Base-by-base conservation (phyloP, 2,329 filamentous ascomycete species). In the Cladosporium cucumerinum region DNA sequence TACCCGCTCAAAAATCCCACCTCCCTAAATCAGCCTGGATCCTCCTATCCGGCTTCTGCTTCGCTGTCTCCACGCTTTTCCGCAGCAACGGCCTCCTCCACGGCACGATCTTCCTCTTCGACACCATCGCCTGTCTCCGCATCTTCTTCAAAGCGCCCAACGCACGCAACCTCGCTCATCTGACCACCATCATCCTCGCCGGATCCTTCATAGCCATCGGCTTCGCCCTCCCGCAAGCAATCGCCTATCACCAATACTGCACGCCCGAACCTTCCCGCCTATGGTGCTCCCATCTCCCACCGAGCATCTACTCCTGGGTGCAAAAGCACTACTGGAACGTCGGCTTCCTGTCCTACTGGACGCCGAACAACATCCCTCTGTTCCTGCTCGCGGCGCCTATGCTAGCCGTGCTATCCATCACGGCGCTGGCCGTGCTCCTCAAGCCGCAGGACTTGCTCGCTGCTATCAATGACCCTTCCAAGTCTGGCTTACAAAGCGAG, bases 291-390 rank as follows among this genome's bases (percentile, higher is more conserved):
- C 82, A 81, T 21, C 75, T 79, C n/a, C 68, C 93, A 14, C 95
- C 95, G 4, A 96, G 92, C 75, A 93, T 99, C 66, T 98, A 96
- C 78, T 84, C 87, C 0, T 98, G 90, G 82, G 94, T 98, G 2
- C 95, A 99, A 75, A 83, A 84, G 54, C 82, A 91, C 72, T 98
- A 99, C 78, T 99, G 95, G 95, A 88, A 94, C 72, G 87, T 90
- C 61, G 95, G 95, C 0, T 89, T 96, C 70, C 84, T 98, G 60
- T 85, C 85, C 66, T 99, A 99, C 80, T 99, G 95, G 95, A 96
- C 88, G 0, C 68, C 89, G 0, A 87, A 89, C 6, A 97, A 99
- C 73, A 74, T 95, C 11, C 95, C 95, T 0, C 84, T 99, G 1
- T 99, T 99, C 78, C 72, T 93, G 25, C 84, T 99, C 12, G 93